These are phyloP conservation scores for Leptomonas seymouri DNA, from an alignment of 208 protist genomes.

Conservation along the genomic window DNA sequence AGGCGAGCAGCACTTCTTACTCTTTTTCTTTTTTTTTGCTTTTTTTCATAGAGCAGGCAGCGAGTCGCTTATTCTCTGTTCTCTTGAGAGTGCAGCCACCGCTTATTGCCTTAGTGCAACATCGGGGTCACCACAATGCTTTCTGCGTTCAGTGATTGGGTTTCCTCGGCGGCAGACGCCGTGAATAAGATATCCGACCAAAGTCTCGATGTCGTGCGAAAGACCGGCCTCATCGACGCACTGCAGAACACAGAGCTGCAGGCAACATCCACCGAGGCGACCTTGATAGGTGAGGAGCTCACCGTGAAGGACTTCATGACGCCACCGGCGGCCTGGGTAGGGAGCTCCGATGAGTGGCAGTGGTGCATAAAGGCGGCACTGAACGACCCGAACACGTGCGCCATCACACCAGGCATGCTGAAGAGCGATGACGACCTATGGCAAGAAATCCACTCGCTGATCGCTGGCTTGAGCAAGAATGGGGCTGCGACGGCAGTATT, in stretches of 20 bases:
- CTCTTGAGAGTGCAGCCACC: too few species aligned
- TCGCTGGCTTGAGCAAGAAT: conserved; percentile 3
- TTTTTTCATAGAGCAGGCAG: too few species aligned
- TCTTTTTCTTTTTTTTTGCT: too few species aligned
- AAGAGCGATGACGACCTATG: conserved; percentile 17
- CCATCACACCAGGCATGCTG: conserved; percentile 34
- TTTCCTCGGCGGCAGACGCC: conserved; percentile 41
- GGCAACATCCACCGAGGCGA: not conserved
- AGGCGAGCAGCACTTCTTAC: too few species aligned
- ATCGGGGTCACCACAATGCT: conserved; percentile 39
- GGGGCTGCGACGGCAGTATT: not conserved
- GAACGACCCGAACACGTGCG: conserved; percentile 43
- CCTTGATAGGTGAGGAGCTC: not conserved
- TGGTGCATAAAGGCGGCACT: conserved; percentile 40
- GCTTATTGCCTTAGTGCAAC: not conserved
- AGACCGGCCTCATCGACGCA: conserved; percentile 43
- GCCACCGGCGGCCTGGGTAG: conserved; percentile 38
- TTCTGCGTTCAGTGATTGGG: conserved; percentile 33
- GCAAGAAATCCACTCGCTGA: conserved; percentile 12
- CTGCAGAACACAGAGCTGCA: conserved; percentile 27
- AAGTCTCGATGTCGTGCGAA: conserved; percentile 38
- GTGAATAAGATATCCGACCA: conserved; percentile 47
- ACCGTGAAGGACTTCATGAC: conserved; percentile 25
- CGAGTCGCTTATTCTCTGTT: too few species aligned
- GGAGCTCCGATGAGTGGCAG: conserved; percentile 47